These are phyloP conservation scores for Chaetomiaceae sp. DNA, from an alignment of 2,329 filamentous ascomycete genomes.

Conservation along the genomic window DNA sequence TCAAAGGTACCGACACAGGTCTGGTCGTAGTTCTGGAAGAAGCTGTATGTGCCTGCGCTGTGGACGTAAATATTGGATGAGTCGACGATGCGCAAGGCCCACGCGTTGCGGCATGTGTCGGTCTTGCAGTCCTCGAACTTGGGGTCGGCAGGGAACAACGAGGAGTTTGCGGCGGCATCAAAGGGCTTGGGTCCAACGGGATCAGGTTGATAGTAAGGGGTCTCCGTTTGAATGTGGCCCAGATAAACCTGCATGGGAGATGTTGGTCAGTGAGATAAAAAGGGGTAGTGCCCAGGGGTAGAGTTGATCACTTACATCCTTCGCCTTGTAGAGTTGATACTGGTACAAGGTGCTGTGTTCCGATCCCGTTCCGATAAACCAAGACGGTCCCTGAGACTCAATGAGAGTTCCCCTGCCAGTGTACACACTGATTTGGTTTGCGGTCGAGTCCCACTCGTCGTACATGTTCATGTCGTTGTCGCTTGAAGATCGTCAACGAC, in stretches of 20 bases:
- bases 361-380: conserved; percentile 59
- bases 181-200: neutral
- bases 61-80: neutral
- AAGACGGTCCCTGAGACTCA: conserved; percentile 44
- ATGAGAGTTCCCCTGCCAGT: conserved; percentile 37
- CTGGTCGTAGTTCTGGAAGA: neutral
- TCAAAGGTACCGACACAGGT: neutral
- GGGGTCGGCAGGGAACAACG: neutral
- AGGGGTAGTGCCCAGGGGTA: too few species aligned
- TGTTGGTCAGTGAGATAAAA: too few species aligned
- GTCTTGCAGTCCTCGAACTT: neutral
- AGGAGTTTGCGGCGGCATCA: neutral
- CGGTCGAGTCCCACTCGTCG: neutral
- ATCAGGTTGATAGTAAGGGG: neutral
- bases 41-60: neutral
- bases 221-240: neutral
- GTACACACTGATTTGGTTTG: conserved; percentile 33
- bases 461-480: conserved; percentile 26
- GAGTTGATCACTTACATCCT: neutral
- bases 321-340: neutral
- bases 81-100: neutral
- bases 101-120: neutral
- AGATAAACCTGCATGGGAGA: neutral
- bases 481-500: neutral
- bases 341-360: conserved; percentile 58